Base-by-base conservation (phyloP, 768 basidiomycete species). In the Sistotremastrum suecicum region DNA sequence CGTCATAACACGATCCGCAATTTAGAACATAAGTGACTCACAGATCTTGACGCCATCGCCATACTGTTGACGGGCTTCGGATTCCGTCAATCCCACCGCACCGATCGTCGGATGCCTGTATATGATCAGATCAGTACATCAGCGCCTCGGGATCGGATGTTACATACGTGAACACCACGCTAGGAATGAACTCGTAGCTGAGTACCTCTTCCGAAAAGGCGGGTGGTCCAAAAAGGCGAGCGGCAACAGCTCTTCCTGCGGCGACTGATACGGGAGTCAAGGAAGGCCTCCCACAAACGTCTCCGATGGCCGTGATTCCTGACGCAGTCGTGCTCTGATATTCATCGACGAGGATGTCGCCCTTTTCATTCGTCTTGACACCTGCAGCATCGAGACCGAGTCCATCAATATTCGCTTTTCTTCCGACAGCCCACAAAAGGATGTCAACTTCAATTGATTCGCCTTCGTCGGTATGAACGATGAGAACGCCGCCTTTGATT, bases 191-290 rank as follows among this genome's bases (percentile, higher is more conserved):
- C 34, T 80, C 72, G 60, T 98, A 99, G 54, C 69, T 71, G 47
- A 97, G 70, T 62, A 92, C 89, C 56, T 94, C 84, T 41, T 82
- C 60, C 68, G 84, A 90, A 73, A 72, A 92, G 63, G 86, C 70
- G 49, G 78, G 75, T 3, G 80, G 80, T 6, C 95, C 95, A 56
- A 90, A 99, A 40, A 98, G 65, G 48, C 95, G 70, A 65, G 98
- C 98, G 45, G 83, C 72, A 36, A 97, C 67, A 50, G 89, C 68
- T 49, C 95, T 70, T 12, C 90, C 95, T 9, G 95, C 95, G 41
- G 94, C 94, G 48, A 99, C 94, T 37, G 95, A 95, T 6, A 99
- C 95, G 10, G 95, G 95, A 3, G 95, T 99, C 48, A 99, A 70
- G 33, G 92, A 68, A 38, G 78, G 86, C 63, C 95, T 92, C 50